Evolutionary conservation across 306 rosid genomes (phyloP), one percentile per base, ranked within the genome.

Genomic region (Astragalus glycyphyllos): DNA sequence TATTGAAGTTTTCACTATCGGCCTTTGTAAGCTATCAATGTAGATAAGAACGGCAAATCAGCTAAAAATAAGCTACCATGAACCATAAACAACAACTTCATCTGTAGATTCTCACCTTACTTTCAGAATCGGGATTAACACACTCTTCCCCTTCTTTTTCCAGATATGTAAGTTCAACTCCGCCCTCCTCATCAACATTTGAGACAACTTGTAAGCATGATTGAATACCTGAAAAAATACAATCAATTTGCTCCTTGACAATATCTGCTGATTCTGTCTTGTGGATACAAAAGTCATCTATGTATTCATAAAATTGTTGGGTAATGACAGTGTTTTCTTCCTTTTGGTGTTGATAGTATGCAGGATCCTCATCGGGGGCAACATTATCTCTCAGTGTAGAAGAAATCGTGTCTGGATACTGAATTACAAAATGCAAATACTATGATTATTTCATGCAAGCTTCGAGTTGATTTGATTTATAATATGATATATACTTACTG

Each of bases 401-500:
- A 59, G 69, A 32, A 69, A 70, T 71, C 50, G 65, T 66, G 74
- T 71, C 60, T 70, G 62, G 47, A 78, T 79, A 79, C 98, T 90
- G 89, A 76, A 76, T 63, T 65, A 78, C 71, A 79, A 73, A 26
- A 73, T 47, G 75, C 11, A 76, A 35, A 54, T 41, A 8, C 11
- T 53, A 11, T 20, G 31, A 54, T 85, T 71, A 71, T 47, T 73
- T 44, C 53, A 58, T 59, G 58, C 65, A 77, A 83, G 7, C 34
- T 69, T n/a, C 20, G 23, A 41, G 38, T 59, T 41, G 37, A 16
- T 68, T 6, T 44, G 61, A 78, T 23, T 7, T 16, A 50, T 49
- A 58, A 17, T 6, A 17, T 64, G 61, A 31, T 41, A 76, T 75
- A 72, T 65, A 82, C 96, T 86, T 85, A 94, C 98, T 38, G 86